A percentile compares a stretch with the other conserved stretches of the same genome.
phyloP scores from a whole-genome alignment of 73 alveolate species.

The Paramecium tetraurelia region DNA sequence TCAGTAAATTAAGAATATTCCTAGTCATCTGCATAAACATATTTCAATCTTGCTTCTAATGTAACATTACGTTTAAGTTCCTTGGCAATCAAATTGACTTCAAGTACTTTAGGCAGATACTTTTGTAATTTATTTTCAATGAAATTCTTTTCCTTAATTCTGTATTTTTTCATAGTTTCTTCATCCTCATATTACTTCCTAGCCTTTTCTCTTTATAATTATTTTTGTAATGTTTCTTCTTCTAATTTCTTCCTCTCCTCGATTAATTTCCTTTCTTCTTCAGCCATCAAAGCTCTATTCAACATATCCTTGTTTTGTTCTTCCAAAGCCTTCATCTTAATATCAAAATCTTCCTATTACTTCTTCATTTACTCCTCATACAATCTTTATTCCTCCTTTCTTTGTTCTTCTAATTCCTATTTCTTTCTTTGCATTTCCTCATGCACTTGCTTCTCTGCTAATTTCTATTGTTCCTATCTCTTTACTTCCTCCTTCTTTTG shows the following conservation, averaged over 20 bases:
- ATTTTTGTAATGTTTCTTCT: slow-evolving; percentile 36
- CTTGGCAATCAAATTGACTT: slow-evolving; percentile 73
- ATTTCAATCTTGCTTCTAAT: slow-evolving; percentile 59
- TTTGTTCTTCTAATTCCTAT: slow-evolving; percentile 49
- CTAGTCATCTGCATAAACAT: slow-evolving; percentile 63
- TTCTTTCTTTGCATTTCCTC: slow-evolving; percentile 49
- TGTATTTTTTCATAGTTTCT: slow-evolving; percentile 44
- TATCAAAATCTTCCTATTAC: slow-evolving; percentile 52
- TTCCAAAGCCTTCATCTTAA: neutral
- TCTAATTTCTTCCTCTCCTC: slow-evolving; percentile 37
- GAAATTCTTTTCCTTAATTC: slow-evolving; percentile 43
- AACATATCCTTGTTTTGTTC: neutral
- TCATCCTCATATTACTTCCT: slow-evolving; percentile 46
- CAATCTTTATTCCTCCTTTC: slow-evolving; percentile 40
- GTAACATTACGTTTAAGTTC: slow-evolving; percentile 70
- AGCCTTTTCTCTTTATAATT: slow-evolving; percentile 41
- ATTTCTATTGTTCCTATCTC: slow-evolving; percentile 18
- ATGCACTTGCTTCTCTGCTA: neutral
- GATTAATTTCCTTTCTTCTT: slow-evolving; percentile 40
- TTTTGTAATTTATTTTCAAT: slow-evolving; percentile 51
- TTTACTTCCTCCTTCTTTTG: slow-evolving; percentile 29
- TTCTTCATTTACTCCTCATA: slow-evolving; percentile 38
- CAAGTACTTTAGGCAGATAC: slow-evolving; percentile 69
- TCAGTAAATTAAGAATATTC: slow-evolving; percentile 65
- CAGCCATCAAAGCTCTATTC: neutral